Evolutionary conservation across 1,284 basidiomycete genomes (phyloP), one percentile per base, ranked within the genome.

Genomic region (Clitocybe nebularis): DNA sequence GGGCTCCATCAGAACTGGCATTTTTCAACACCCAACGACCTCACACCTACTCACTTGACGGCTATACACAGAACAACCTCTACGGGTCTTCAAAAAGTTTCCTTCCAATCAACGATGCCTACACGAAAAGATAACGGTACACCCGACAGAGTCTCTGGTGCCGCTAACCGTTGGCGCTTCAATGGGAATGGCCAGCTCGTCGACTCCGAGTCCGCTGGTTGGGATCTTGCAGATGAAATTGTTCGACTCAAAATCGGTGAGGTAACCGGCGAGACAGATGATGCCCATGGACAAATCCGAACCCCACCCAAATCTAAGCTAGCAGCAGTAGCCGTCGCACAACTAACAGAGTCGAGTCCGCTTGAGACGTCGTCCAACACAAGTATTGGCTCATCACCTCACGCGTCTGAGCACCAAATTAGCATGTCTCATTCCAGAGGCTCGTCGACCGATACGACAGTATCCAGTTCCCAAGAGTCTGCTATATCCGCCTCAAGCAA

Each of bases 211-310:
- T 57, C 74, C 40, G 64, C 73, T 36, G 74, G 74, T 29, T 88
- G 84, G 84, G 79, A 82, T 47, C 69, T 88, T 44, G 71, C 81
- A 33, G 81, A 86, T 54, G 80, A 83, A 49, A 79, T 89, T 43
- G 79, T 77, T 52, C 77, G 81, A 57, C 63, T 88, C 50, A 81
- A 83, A 55, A 79, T 89, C 43, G 68, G 68, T 52, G 75, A 77
- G 48, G 71, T 69, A 40, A 57, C 64, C 38, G 68, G 68, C 43
- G 71, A 80, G 45, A 59, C 61, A 30, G 75, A 76, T 33, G 77
- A 81, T 26, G 65, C 62, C 39, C 66, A 74, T 56, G 61, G 64
- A 22, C 67, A 72, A 47, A 69, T 83, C 56, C 78, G 74, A 47
- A 83, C 82, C 29, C 79, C 81, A 11, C 79, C 80, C 30, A 79